Base-by-base conservation (phyloP, 2,329 filamentous ascomycete species). In the Bimuria novae-zelandiae region DNA sequence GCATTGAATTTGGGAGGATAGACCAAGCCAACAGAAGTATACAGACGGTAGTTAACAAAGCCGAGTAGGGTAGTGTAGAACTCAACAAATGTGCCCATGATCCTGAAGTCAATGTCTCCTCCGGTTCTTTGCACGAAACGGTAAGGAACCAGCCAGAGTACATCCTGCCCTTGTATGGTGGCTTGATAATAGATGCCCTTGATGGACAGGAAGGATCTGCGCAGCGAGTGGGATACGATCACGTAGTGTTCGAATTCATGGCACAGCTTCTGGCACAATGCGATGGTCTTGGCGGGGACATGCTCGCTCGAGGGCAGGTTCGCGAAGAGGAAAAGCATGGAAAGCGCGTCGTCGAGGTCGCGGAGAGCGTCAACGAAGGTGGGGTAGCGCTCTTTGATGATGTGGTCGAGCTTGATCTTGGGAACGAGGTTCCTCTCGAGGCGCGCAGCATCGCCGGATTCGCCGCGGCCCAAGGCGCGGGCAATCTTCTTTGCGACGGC, bases 151-250 rank as follows among this genome's bases (percentile, higher is more conserved):
- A 99, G 82, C 94, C 94, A 99, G 61, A 97, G 81, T 44, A 99
- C 89, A 69, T 97, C 93, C 78, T 99, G 92, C 43, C 94, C 94
- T 75, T 97, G 91, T 57, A 99, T 95, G 46, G 88, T 97, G 21
- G 93, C 94, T 78, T 97, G 93, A 77, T 97, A 99, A 80, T 99
- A 99, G 69, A 99, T 97, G 57, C 94, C 94, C 82, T 99, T 99
- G 78, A 99, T 97, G 1, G 92, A 96, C 61, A 99, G 79, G 80
- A 99, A 99, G 0, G 92, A 96, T 79, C 97, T 97, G 70, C 90
- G 89, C 64, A 99, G 79, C 66, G 90, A 92, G 77, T 96, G 86
- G 36, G 93, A 95, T 41, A 88, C 84, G 71, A 99, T 99, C 58
- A 99, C 83, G 76, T 96, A 99, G 80, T 97, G 94, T 78, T 97